Percentiles rank a stretch among this genome's conserved stretches.
Evolutionary conservation across 2,329 filamentous ascomycete genomes (phyloP).

Genomic region (Trichophyton simii): DNA sequence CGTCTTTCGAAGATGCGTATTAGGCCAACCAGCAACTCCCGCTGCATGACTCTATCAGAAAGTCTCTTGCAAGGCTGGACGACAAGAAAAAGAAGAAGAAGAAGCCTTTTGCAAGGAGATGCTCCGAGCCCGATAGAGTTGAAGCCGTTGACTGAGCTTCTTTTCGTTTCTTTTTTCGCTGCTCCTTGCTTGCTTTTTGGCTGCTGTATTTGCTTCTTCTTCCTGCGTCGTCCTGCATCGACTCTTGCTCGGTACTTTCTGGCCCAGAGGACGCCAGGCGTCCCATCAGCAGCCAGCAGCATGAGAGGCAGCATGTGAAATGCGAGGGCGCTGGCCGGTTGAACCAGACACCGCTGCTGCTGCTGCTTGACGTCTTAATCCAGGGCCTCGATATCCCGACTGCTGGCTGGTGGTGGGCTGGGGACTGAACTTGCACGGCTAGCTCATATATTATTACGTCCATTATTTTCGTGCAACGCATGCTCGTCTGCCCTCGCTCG

Average conservation of each 20-base stretch:
- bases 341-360: too few species aligned
- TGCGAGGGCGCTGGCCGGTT: background rate
- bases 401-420: too few species aligned
- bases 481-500: background rate
- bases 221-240: background rate
- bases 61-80: background rate
- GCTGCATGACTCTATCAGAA: background rate
- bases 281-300: background rate
- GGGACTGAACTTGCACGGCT: background rate
- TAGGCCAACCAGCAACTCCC: too few species aligned
- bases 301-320: background rate
- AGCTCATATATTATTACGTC: background rate
- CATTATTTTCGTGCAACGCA: background rate
- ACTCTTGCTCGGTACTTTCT: background rate
- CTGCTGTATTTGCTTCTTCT: background rate
- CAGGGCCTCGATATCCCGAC: background rate
- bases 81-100: background rate
- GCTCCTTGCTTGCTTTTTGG: background rate
- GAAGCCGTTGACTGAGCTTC: constrained; percentile 3
- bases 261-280: background rate
- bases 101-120: background rate
- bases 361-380: too few species aligned
- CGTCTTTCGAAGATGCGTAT: background rate
- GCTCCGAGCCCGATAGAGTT: constrained; percentile 1
- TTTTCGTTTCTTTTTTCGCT: background rate